These are phyloP conservation scores for Pseudocercospora musae DNA, from an alignment of 2,329 filamentous ascomycete genomes.

Conservation along the genomic window DNA sequence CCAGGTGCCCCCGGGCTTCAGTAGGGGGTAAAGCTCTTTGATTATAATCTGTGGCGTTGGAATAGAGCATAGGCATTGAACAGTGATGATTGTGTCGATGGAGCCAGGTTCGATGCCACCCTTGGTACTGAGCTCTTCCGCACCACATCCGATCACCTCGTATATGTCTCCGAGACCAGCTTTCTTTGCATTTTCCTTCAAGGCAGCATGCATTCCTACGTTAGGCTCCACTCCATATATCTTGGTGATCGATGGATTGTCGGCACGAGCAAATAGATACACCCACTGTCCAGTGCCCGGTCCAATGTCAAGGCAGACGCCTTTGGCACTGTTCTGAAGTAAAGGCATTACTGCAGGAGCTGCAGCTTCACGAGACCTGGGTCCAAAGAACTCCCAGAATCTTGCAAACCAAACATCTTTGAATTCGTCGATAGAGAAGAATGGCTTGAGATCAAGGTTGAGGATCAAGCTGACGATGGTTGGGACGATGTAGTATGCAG, in stretches of 20 bases:
- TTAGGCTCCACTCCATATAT: slow-evolving; percentile 67
- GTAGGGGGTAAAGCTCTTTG: slow-evolving; percentile 53
- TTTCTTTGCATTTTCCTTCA: slow-evolving; percentile 48
- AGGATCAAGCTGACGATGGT: slow-evolving; percentile 47
- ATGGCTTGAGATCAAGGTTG: slow-evolving; percentile 24
- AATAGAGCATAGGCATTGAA: slow-evolving; percentile 63
- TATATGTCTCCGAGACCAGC: slow-evolving; percentile 58
- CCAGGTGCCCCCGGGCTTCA: slow-evolving; percentile 62
- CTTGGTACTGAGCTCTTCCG: slow-evolving; percentile 52
- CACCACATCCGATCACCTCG: slow-evolving; percentile 60
- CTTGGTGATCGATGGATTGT: slow-evolving; percentile 35
- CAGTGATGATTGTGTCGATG: slow-evolving; percentile 58
- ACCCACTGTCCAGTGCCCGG: slow-evolving; percentile 62
- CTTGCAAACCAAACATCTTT: slow-evolving; percentile 55
- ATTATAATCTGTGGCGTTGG: slow-evolving; percentile 58
- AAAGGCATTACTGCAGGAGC: slow-evolving; percentile 51
- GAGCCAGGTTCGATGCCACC: slow-evolving; percentile 51
- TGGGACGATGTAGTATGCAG: slow-evolving; percentile 50
- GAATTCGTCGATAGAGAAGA: slow-evolving; percentile 31
- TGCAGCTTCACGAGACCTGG: slow-evolving; percentile 46
- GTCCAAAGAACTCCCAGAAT: slow-evolving; percentile 59
- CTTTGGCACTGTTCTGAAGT: slow-evolving; percentile 48
- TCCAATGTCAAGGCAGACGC: slow-evolving; percentile 61
- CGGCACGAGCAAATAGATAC: slow-evolving; percentile 45
- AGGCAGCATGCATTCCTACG: slow-evolving; percentile 47